phyloP scores from a whole-genome alignment of 2,329 filamentous ascomycete species.

The Macrophomina pseudophaseolina region DNA sequence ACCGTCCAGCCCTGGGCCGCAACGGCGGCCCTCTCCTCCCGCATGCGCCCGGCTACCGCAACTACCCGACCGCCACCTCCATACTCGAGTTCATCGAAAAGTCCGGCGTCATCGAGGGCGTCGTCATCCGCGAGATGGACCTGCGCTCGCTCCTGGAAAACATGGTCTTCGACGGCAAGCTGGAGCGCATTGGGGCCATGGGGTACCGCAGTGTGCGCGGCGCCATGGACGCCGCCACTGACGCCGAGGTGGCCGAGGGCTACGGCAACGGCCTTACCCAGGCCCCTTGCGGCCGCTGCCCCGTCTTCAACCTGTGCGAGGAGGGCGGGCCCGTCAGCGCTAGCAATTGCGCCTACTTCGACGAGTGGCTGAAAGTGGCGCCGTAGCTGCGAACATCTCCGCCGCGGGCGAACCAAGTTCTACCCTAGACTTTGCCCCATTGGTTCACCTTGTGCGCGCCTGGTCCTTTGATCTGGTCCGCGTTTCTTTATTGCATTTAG shows the following conservation, averaged over 20 bases:
- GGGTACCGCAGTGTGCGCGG: slow-evolving; percentile 55
- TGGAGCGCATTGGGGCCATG: slow-evolving; percentile 66
- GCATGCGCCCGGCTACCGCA: slow-evolving; percentile 68
- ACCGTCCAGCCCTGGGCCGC: slow-evolving; percentile 33
- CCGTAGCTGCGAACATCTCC: not conserved
- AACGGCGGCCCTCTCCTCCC: slow-evolving; percentile 47
- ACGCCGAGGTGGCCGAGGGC: slow-evolving; percentile 47
- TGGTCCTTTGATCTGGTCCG: not conserved
- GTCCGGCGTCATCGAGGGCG: slow-evolving; percentile 71
- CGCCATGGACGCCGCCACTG: slow-evolving; percentile 34
- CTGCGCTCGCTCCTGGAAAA: slow-evolving; percentile 87
- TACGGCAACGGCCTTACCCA: slow-evolving; percentile 78
- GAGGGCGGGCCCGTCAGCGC: slow-evolving; percentile 90
- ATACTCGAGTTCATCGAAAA: slow-evolving; percentile 77
- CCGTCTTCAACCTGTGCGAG: slow-evolving; percentile 90
- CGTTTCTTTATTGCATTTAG: not conserved
- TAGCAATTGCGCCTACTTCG: slow-evolving; percentile 89
- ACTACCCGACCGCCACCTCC: slow-evolving; percentile 79
- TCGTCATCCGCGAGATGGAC: slow-evolving; percentile 65
- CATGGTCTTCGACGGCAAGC: slow-evolving; percentile 82
- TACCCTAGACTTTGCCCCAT: too few species aligned
- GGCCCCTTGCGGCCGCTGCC: slow-evolving; percentile 87
- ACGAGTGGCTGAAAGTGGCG: slow-evolving; percentile 69
- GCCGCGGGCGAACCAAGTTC: too few species aligned
- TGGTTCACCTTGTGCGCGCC: too few species aligned